Percentiles rank a stretch among this genome's conserved stretches.
These are phyloP conservation scores for Xylariaceae sp. DNA, from an alignment of 2,329 filamentous ascomycete species.

Conservation along the genomic window DNA sequence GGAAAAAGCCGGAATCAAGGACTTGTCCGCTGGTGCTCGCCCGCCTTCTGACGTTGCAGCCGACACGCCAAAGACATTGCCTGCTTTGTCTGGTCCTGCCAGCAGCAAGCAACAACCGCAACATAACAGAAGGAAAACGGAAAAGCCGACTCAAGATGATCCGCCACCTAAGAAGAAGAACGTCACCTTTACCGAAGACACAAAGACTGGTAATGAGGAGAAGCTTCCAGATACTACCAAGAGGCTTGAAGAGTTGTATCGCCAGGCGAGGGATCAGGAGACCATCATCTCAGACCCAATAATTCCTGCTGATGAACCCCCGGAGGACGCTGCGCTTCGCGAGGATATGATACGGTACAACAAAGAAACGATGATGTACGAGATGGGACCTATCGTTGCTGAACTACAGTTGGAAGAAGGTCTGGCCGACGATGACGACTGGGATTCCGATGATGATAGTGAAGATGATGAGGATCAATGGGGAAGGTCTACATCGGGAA, in stretches of 20 bases:
- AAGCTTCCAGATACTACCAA: slow-evolving; percentile 49
- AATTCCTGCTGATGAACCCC: slow-evolving; percentile 75
- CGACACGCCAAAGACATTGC: slow-evolving; percentile 25
- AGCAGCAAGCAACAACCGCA: neutral
- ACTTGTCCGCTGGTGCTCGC: slow-evolving; percentile 40
- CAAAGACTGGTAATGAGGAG: slow-evolving; percentile 52
- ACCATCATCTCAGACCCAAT: slow-evolving; percentile 56
- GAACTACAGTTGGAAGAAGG: slow-evolving; percentile 84
- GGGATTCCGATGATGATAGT: slow-evolving; percentile 53
- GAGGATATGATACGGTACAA: slow-evolving; percentile 91
- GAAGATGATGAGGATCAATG: slow-evolving; percentile 72
- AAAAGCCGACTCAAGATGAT: slow-evolving; percentile 15
- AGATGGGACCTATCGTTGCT: slow-evolving; percentile 90
- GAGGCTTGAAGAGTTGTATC: slow-evolving; percentile 62
- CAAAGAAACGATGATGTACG: slow-evolving; percentile 62
- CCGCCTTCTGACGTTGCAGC: slow-evolving; percentile 22
- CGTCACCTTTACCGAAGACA: slow-evolving; percentile 68
- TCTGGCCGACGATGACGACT: slow-evolving; percentile 60
- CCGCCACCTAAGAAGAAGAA: slow-evolving; percentile 50
- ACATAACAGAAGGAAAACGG: slow-evolving; percentile 1
- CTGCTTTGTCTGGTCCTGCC: slow-evolving; percentile 10
- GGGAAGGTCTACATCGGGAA: slow-evolving; percentile 72
- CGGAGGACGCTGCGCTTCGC: slow-evolving; percentile 80
- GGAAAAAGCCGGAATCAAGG: slow-evolving; percentile 74
- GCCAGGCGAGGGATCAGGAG: slow-evolving; percentile 61